phyloP scores from a whole-genome alignment of 495 filamentous ascomycete genomes.

The Aspergillus leporis region DNA sequence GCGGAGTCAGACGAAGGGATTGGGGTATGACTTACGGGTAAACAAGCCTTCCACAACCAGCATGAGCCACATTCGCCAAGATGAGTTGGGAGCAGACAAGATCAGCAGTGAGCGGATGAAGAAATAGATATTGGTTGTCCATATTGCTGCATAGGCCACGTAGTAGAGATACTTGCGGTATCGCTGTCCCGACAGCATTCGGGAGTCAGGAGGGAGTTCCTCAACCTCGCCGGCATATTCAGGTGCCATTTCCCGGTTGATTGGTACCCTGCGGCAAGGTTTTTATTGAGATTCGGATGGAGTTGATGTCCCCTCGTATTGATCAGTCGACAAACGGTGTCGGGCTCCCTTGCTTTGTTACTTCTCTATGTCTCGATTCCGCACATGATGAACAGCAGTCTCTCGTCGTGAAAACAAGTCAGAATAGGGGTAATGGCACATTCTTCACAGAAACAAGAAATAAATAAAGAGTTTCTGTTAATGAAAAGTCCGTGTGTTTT shows the following conservation, averaged over 20 bases:
- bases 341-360: neutral
- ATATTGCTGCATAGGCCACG: constrained; percentile 25
- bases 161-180: constrained; percentile 27
- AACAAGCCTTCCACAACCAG: constrained; percentile 31
- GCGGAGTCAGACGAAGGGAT: neutral
- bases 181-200: constrained; percentile 14
- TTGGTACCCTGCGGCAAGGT: too few relatives aligned
- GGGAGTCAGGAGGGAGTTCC: constrained; percentile 27
- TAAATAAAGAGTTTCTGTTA: neutral
- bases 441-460: neutral
- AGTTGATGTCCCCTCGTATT: neutral
- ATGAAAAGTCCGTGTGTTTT: neutral
- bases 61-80: constrained; percentile 36
- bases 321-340: neutral
- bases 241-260: constrained; percentile 11
- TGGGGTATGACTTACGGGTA: constrained; percentile 20
- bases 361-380: neutral
- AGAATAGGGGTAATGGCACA: neutral
- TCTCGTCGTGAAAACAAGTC: neutral
- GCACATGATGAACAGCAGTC: neutral
- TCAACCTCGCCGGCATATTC: constrained; percentile 20
- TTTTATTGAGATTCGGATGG: neutral
- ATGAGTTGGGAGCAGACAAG: constrained; percentile 8
- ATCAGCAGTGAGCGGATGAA: constrained; percentile 20
- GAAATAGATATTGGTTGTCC: constrained; percentile 28